Evolutionary conservation across 2,329 filamentous ascomycete species (phyloP), one percentile per base, ranked within the genome.

Genomic region (Paracoccidioides brasiliensis): DNA sequence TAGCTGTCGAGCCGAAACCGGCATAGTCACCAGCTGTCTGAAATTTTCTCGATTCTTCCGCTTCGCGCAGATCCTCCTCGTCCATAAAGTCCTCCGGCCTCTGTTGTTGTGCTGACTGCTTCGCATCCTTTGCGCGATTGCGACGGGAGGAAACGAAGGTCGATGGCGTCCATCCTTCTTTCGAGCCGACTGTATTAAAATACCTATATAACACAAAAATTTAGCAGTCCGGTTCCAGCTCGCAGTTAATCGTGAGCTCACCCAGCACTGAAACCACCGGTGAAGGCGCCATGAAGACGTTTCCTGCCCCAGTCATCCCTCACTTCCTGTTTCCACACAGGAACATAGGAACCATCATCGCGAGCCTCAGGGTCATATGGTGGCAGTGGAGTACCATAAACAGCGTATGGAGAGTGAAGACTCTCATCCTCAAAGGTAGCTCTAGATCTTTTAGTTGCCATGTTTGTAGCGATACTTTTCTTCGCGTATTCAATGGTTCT

Each of bases 241-340:
- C 57, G 58, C 35, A 42, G 55, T 54, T 60, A 57, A 66, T 64
- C 65, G 60, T 62, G 64, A 64, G 70, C 83, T 76, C 80, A 91
- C 85, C 93, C 93, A 75, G 93, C 93, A 75, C 90, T 96, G 75
- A 87, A 98, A 35, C 93, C 93, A 63, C 93, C 93, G 1, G 90
- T 96, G 67, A 98, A 98, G 59, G 93, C 93, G 60, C 93, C 93
- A 71, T 98, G 93, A 3, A 98, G 78, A 54, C 93, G 82, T 72
- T 94, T 91, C 63, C 90, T 79, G 14, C 93, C 93, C 61, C 84
- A 84, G 67, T 96, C 93, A 72, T 98, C 93, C 57, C 86, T 87
- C 68, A 95, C 90, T 68, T 96, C 91, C 76, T 98, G 93, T 74
- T 97, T 95, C 90, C 93, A 97, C n/a, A 95, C 73, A 0, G 93